Evolutionary conservation across 257 asterid genomes (phyloP), one percentile per base, ranked within the genome.

Genomic region (Nicotiana undulata): DNA sequence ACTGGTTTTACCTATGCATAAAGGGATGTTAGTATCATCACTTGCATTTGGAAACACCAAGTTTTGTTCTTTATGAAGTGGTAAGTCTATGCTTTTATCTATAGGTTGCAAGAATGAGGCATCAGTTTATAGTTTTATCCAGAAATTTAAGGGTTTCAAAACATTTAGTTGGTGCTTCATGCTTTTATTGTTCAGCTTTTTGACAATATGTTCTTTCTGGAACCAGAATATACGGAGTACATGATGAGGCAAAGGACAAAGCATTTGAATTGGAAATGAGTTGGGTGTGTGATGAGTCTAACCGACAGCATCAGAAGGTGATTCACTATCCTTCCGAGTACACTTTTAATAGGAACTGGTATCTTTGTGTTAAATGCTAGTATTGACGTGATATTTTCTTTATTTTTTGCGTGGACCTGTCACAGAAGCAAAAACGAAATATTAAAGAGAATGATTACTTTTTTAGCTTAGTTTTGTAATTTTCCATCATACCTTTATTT

Each of bases 251-350:
- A 4, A 95, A 95, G 87, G 99, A 95, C 92, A 95, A 95, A 92
- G 99, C 96, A 66, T 95, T 95, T 81, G 99, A 95, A 82, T 64
- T 95, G 90, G 99, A 95, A 85, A 86, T 95, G 97, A 92, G 98
- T 77, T 95, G 99, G 99, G 97, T 93, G 13, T 95, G 99, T 79
- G 98, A 95, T n/a, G 99, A 95, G 86, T 95, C 99, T 6, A 91
- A 91, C 82, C 94, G 97, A 70, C 97, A 89, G 88, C 99, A 95
- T 75, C 93, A 92, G 83, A 95, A 95, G 98, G 99, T 95, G 88
- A 75, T 53, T 20, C 75, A 22, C 46, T 7, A 79, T 60, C 64
- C 22, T 78, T 59, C 24, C 3, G 24, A 7, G n/a, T 61, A 15
- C 75, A 55, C 68, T 37, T 51, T 0, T 31, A 79, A 44, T 60